Percentiles rank a stretch among this genome's conserved stretches.
Conservation (phyloP, 164 flowering plant genomes). For the Brasenia schreberi region DNA sequence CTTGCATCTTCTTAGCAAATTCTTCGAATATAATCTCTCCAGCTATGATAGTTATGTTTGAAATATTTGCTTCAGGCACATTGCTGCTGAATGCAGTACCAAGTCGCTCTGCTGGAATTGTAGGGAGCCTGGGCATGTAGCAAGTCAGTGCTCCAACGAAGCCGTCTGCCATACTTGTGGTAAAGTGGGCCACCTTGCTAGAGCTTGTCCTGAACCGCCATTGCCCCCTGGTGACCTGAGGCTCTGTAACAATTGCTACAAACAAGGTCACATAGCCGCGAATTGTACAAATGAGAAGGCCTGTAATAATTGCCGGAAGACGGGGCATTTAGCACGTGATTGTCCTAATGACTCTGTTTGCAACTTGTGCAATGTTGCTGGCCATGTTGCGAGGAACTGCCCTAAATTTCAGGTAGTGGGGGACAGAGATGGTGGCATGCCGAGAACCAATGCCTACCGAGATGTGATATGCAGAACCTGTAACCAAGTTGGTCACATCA, state of each 20-base stretch:
- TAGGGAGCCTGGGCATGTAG: conserved; percentile 26
- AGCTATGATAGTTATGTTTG: neutral
- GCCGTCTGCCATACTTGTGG: conserved; percentile 28
- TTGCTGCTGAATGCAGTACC: conserved; percentile 24
- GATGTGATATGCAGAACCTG: conserved; percentile 33
- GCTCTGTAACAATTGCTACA: conserved; percentile 32
- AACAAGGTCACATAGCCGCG: conserved; percentile 27
- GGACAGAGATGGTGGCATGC: conserved; percentile 6
- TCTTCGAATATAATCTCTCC: neutral
- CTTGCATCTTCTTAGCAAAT: conserved; percentile 3
- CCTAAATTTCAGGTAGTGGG: conserved; percentile 11
- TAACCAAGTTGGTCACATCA: conserved; percentile 68
- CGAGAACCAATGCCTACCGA: conserved; percentile 1
- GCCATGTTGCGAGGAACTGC: conserved; percentile 27
- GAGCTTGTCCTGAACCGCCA: conserved; percentile 14
- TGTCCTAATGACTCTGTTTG: conserved; percentile 30
- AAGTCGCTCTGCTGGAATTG: conserved; percentile 30
- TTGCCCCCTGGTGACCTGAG: conserved; percentile 18
- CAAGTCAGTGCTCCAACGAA: conserved; percentile 24
- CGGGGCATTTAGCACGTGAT: conserved; percentile 29
- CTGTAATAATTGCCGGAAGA: conserved; percentile 25
- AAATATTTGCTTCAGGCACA: conserved; percentile 13
- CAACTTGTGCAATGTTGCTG: conserved; percentile 25
- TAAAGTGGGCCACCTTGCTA: conserved; percentile 23
- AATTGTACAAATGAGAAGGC: conserved; percentile 32